Evolutionary conservation across 768 basidiomycete species (phyloP), one percentile per base, ranked within the genome.

Genomic region (Lyophyllum shimeji): DNA sequence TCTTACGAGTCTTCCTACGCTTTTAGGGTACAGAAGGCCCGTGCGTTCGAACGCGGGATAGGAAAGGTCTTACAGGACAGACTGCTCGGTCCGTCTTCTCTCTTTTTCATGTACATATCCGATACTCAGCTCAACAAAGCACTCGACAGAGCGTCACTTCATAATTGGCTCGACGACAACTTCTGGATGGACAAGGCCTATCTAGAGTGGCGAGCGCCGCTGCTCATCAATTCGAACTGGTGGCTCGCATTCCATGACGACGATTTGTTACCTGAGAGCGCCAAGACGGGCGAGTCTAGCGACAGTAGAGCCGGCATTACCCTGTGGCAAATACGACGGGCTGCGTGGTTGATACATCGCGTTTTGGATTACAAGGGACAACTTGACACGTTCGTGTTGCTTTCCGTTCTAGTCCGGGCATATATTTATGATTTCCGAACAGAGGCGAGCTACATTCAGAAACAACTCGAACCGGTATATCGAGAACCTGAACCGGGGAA

Each of bases 121-220:
- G 50, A 31, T 58, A 51, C 65, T 67, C 46, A 63, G 59, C 60
- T 63, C 62, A 20, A 63, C 58, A 48, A 69, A 87, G 93, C 90
- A 27, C 80, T 97, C 49, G 94, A 96, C 73, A 84, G 79, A 61
- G 73, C 77, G 1, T 95, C 94, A 7, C 92, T 93, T 0, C 76
- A 87, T 68, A 97, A 96, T 67, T 98, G 95, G 95, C 81, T 98
- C 11, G 84, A 95, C 60, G 95, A 98, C 68, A 93, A 90, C 53
- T 87, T 96, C 61, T 98, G 95, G 96, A 73, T 84, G 55, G 84
- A 88, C 63, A 88, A 89, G 63, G 85, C 92, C 1, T 98, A 98
- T 69, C 85, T 90, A 47, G 88, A 91, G 71, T 93, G 87, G 86
- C 82, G 95, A 29, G 82, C 83, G 0, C 94, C 95, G 0, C 74